phyloP scores from a whole-genome alignment of 2,329 filamentous ascomycete genomes.

The Sphaerostilbella broomeana region DNA sequence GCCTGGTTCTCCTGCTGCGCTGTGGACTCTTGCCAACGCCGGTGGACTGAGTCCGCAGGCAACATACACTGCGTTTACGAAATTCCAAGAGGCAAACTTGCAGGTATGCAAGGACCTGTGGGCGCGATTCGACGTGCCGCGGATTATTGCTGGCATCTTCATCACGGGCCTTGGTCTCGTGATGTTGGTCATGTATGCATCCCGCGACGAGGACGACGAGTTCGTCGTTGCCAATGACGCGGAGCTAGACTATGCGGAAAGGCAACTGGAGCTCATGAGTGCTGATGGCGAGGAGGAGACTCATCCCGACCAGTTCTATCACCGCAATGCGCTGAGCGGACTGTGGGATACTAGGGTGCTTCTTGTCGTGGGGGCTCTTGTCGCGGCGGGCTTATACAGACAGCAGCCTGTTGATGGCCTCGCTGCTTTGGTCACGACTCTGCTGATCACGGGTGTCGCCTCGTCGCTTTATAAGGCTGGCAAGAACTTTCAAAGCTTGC shows the following conservation, averaged over 20 bases:
- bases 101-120: conserved; percentile 75
- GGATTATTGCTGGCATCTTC: conserved; percentile 73
- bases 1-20: conserved; percentile 28
- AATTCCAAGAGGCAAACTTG: conserved; percentile 74
- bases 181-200: conserved; percentile 67
- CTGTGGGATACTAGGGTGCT: conserved; percentile 31
- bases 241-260: conserved; percentile 54
- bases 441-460: conserved; percentile 36
- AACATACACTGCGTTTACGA: conserved; percentile 53
- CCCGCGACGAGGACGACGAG: conserved; percentile 49
- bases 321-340: conserved; percentile 29
- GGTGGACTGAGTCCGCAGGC: conserved; percentile 34
- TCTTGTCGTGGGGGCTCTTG: conserved; percentile 23
- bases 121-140: conserved; percentile 83
- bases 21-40: conserved; percentile 43
- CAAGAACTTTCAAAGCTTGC: conserved; percentile 42
- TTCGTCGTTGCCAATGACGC: conserved; percentile 47
- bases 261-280: conserved; percentile 45
- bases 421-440: conserved; percentile 33
- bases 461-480: conserved; percentile 37
- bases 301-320: conserved; percentile 32
- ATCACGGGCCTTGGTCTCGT: conserved; percentile 64
- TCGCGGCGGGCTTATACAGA: conserved; percentile 26
- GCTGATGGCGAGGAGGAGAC: conserved; percentile 33
- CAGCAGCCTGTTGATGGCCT: conserved; percentile 28